phyloP scores from a whole-genome alignment of 2,329 filamentous ascomycete genomes.

The Truncatella angustata region DNA sequence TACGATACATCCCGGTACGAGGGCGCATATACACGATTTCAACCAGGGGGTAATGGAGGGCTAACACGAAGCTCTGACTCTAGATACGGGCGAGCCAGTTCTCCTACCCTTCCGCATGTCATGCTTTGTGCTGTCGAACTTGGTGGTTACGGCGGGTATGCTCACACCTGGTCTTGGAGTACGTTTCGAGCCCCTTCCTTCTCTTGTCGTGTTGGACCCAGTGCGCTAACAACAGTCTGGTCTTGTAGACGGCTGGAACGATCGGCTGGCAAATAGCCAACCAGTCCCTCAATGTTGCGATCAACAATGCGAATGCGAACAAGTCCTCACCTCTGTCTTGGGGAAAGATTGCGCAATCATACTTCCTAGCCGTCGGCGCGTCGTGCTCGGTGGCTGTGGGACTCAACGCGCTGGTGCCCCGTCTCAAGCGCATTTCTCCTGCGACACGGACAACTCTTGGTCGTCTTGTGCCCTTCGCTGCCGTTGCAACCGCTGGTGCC shows the following conservation, averaged over 20 bases:
- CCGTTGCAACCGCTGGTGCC: constrained; percentile 85
- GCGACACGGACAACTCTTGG: constrained; percentile 73
- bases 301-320: constrained; percentile 97
- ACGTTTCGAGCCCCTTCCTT: constrained; percentile 33
- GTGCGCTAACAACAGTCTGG: constrained; percentile 12
- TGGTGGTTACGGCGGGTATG: constrained; percentile 96
- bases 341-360: constrained; percentile 81
- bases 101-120: constrained; percentile 98
- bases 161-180: constrained; percentile 82
- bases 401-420: constrained; percentile 84
- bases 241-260: constrained; percentile 69
- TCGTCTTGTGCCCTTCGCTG: constrained; percentile 93
- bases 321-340: constrained; percentile 88
- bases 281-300: constrained; percentile 95
- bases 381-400: constrained; percentile 93
- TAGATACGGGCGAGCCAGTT: constrained; percentile 92
- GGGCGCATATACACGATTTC: background rate
- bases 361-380: constrained; percentile 85
- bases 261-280: constrained; percentile 94
- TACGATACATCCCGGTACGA: constrained; percentile 86
- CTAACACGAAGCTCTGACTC: constrained; percentile 8
- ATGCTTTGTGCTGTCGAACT: constrained; percentile 86
- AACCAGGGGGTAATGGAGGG: background rate
- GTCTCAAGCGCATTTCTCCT: constrained; percentile 73
- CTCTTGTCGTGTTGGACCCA: background rate